phyloP scores from a whole-genome alignment of 331 rosid genomes.

The Rosa hybrid region DNA sequence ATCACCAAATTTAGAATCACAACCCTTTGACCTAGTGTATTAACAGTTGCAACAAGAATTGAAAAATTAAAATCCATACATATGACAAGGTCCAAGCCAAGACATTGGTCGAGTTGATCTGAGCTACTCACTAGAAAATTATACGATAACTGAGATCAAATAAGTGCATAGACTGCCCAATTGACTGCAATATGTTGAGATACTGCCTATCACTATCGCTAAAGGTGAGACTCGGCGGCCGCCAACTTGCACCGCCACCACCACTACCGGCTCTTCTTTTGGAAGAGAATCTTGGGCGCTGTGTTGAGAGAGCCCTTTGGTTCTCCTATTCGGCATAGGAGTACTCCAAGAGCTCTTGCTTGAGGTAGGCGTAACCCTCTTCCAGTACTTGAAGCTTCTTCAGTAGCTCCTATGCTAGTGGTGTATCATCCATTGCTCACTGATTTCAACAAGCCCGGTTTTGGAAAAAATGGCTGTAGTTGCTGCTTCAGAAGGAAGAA shows the following conservation, averaged over 20 bases:
- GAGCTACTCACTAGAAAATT: slow-evolving; percentile 64
- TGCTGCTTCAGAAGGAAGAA: no score
- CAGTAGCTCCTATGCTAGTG: slow-evolving; percentile 69
- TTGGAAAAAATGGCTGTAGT: background rate
- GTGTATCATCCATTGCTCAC: slow-evolving; percentile 47
- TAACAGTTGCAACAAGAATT: no score
- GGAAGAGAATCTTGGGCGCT: slow-evolving; percentile 59
- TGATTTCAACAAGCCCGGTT: background rate
- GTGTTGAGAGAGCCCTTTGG: slow-evolving; percentile 85
- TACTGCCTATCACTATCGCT: slow-evolving; percentile 51
- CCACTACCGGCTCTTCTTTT: slow-evolving; percentile 25
- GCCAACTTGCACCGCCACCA: slow-evolving; percentile 13
- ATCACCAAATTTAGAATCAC: no score
- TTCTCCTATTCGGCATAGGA: slow-evolving; percentile 23
- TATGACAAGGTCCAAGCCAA: background rate
- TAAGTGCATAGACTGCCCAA: slow-evolving; percentile 88
- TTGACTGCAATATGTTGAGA: slow-evolving; percentile 17
- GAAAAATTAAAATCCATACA: no score
- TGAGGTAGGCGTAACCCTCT: slow-evolving; percentile 69
- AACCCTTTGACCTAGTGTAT: no score
- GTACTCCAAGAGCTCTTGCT: slow-evolving; percentile 58
- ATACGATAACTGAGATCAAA: slow-evolving; percentile 66
- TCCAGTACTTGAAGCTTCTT: slow-evolving; percentile 82
- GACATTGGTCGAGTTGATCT: background rate
- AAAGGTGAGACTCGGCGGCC: slow-evolving; percentile 44